phyloP scores from a whole-genome alignment of 306 rosid genomes.

The Casuarina cunninghamiana region DNA sequence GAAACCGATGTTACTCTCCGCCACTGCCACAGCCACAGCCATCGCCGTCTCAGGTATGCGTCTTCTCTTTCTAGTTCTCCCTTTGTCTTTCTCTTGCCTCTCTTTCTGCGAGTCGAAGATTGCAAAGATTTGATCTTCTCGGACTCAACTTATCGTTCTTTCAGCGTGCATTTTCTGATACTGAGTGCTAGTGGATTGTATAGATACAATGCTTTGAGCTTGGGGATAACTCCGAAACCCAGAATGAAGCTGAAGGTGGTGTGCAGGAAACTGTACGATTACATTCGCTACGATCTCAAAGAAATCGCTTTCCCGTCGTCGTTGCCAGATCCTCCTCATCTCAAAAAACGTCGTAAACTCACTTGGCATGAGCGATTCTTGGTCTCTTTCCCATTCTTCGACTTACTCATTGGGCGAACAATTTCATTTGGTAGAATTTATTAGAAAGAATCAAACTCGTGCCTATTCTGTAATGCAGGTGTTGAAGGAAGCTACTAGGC shows the following conservation, averaged over 20 bases:
- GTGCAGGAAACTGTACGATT: constrained; percentile 61
- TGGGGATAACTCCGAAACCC: neutral
- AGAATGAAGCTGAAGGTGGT: constrained; percentile 72
- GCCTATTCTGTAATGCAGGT: constrained; percentile 43
- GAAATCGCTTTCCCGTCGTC: constrained; percentile 91
- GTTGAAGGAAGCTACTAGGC: constrained; percentile 78
- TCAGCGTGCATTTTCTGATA: neutral
- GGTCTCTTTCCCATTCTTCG: constrained; percentile 35
- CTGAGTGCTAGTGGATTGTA: neutral
- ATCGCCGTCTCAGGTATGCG: neutral
- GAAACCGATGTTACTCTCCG: neutral
- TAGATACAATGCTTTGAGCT: neutral
- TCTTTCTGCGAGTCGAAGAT: no score
- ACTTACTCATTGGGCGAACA: neutral
- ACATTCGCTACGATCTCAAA: constrained; percentile 76
- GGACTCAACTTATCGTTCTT: neutral
- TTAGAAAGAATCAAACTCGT: no score
- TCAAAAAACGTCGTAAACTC: constrained; percentile 67
- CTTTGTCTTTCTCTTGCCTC: neutral
- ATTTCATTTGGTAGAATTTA: neutral
- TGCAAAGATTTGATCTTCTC: no score
- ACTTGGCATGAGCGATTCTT: constrained; percentile 60
- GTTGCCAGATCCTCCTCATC: constrained; percentile 79
- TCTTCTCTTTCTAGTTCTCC: neutral
- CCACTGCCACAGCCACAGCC: neutral